These are phyloP conservation scores for Lentinula boryana DNA, from an alignment of 768 basidiomycete genomes.

Conservation along the genomic window DNA sequence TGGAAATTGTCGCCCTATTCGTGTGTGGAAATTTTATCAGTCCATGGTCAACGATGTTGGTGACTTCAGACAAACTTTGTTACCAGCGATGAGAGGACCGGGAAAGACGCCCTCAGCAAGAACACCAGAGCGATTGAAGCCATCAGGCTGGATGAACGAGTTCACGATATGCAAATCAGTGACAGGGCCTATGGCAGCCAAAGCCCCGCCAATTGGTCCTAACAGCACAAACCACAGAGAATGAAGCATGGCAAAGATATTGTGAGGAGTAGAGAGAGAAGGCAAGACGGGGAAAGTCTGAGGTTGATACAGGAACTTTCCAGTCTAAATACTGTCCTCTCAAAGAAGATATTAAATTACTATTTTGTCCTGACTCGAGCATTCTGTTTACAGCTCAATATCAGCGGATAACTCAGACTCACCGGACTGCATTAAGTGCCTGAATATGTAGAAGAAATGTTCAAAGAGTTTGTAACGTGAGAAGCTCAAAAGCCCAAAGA, in stretches of 20 bases:
- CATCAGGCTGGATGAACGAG: conserved; percentile 30
- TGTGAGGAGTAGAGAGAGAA: neutral
- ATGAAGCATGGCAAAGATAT: neutral
- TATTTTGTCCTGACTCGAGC: neutral
- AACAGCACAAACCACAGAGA: neutral
- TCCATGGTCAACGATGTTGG: too few relatives aligned
- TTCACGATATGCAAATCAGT: conserved; percentile 24
- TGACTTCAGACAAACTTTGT: conserved; percentile 10
- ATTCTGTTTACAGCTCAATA: neutral
- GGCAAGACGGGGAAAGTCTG: neutral
- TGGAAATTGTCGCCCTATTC: conserved; percentile 24
- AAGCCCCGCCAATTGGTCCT: neutral
- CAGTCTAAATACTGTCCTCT: neutral
- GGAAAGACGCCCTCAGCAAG: conserved; percentile 29
- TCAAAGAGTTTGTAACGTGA: neutral
- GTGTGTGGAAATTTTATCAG: neutral
- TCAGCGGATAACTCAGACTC: neutral
- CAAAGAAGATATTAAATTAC: neutral
- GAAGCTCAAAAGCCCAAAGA: neutral
- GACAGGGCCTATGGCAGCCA: conserved; percentile 6
- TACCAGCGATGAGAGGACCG: conserved; percentile 35
- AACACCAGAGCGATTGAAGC: conserved; percentile 24
- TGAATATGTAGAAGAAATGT: neutral
- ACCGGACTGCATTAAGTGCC: neutral
- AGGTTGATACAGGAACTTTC: neutral